These are phyloP conservation scores for Pseudocercospora pini-densiflorae DNA, from an alignment of 2,329 filamentous ascomycete species.

Conservation along the genomic window DNA sequence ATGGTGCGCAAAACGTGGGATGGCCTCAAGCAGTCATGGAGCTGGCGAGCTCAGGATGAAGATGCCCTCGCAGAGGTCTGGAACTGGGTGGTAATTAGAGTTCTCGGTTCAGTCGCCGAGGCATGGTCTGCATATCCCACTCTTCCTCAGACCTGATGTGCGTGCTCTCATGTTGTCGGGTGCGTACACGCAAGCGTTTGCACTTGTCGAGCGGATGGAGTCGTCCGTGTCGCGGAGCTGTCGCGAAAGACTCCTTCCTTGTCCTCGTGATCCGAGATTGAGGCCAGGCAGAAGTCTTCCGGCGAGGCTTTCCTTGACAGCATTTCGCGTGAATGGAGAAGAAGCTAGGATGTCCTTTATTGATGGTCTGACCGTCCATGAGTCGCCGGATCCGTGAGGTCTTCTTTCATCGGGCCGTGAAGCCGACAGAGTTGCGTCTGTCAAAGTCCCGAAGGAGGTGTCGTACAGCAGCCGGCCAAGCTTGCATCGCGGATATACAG, in stretches of 20 bases:
- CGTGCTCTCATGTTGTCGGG: background rate
- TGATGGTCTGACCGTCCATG: too few relatives aligned
- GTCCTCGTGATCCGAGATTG: background rate
- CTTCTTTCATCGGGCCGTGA: background rate
- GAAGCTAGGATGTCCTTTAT: background rate
- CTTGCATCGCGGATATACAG: background rate
- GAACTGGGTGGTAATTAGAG: background rate
- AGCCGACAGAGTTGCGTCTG: background rate
- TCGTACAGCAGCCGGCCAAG: background rate
- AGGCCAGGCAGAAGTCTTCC: conserved; percentile 1
- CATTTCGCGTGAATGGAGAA: background rate
- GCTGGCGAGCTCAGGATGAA: background rate
- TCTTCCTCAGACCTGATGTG: background rate
- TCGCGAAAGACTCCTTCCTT: background rate
- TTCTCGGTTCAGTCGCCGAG: background rate
- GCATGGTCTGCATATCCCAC: background rate
- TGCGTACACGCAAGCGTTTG: background rate
- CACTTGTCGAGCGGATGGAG: background rate
- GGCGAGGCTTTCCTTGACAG: background rate
- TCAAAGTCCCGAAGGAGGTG: background rate
- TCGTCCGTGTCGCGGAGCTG: background rate
- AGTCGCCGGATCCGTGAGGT: background rate
- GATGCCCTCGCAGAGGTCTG: too few relatives aligned
- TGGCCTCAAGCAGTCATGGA: background rate
- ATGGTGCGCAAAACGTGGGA: background rate